Evolutionary conservation across 2,329 filamentous ascomycete species (phyloP), one percentile per base, ranked within the genome.

Genomic region (Colletotrichum eleusines): DNA sequence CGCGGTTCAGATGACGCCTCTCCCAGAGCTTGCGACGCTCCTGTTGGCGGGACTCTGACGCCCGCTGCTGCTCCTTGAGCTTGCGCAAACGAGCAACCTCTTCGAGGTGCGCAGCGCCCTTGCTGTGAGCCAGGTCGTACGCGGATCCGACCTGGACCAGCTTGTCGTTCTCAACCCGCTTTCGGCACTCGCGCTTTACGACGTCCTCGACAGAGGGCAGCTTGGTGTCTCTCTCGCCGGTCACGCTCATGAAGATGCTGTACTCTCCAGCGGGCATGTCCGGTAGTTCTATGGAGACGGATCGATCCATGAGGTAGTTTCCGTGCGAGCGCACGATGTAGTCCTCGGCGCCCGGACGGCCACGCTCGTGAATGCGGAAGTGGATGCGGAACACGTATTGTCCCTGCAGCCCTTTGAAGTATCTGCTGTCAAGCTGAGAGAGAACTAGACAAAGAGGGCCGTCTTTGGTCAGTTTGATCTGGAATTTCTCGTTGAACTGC

Each of bases 401-500:
- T 11, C 89, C 89, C 42, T 86, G 81, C 0, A 91, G 82, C 4
- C 89, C 89, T 71, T 85, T 85, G 76, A 89, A 91, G 76, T 90
- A 91, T 28, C 89, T 83, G 40, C 84, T 82, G 75, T 91, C 89
- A 23, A 91, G 85, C 78, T 91, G 89, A 6, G 88, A 88, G 1
- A 91, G 81, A 0, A 89, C 87, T 4, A 91, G 77, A 23, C 91
- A 86, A 2, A 91, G 81, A 0, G 88, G 88, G 0, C 88, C 88
- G 42, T 88, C 82, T 62, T 87, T 84, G 26, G 84, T 84, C 9
- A 91, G 78, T 57, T 83, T 84, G 76, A 91, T 85, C 69, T 86
- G 83, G 76, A 90, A 91, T 75, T 88, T 89, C 70, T 89, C 84
- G 74, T 89, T 86, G 76, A 89, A 91, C 63, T 89, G 84, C 1